Evolutionary conservation across 768 basidiomycete species (phyloP).

Genomic region (Russula foetens): DNA sequence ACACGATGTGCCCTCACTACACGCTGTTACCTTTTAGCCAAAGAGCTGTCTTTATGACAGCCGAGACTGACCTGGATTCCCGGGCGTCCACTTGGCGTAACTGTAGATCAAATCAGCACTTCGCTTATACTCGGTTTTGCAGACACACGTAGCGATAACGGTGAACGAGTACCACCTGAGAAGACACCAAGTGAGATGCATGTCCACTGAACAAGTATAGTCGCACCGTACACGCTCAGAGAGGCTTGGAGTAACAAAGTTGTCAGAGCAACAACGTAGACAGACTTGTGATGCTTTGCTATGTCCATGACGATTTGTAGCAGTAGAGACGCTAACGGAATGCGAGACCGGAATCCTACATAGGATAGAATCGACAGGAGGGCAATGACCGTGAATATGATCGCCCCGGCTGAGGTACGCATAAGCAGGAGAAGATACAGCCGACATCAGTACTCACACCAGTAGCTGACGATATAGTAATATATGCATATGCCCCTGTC

Average conservation of each 20-base stretch:
- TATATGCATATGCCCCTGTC: slow-evolving; percentile 64
- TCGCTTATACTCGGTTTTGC: neutral
- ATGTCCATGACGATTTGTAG: slow-evolving; percentile 82
- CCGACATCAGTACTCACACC: slow-evolving; percentile 37
- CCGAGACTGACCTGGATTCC: slow-evolving; percentile 50
- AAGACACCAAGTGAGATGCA: neutral
- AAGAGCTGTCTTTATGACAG: neutral
- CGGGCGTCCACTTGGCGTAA: slow-evolving; percentile 68
- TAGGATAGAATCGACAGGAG: slow-evolving; percentile 68
- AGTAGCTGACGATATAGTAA: slow-evolving; percentile 65
- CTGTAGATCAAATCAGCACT: slow-evolving; percentile 16
- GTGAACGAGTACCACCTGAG: slow-evolving; percentile 72
- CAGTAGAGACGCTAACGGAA: slow-evolving; percentile 70
- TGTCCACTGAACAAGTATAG: neutral
- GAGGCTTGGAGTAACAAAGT: slow-evolving; percentile 67
- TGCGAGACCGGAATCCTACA: slow-evolving; percentile 61
- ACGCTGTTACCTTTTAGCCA: slow-evolving; percentile 31
- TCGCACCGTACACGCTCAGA: slow-evolving; percentile 48
- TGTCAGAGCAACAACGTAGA: slow-evolving; percentile 68
- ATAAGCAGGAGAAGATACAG: neutral
- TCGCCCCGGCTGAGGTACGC: slow-evolving; percentile 53
- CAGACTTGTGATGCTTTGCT: slow-evolving; percentile 72
- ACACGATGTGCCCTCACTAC: slow-evolving; percentile 43
- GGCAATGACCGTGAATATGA: slow-evolving; percentile 78
- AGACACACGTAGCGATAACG: slow-evolving; percentile 56